Percentiles rank a stretch among this genome's conserved stretches.
phyloP scores from a whole-genome alignment of 2,329 filamentous ascomycete genomes.

The Arthrobotrys sphaeroides region DNA sequence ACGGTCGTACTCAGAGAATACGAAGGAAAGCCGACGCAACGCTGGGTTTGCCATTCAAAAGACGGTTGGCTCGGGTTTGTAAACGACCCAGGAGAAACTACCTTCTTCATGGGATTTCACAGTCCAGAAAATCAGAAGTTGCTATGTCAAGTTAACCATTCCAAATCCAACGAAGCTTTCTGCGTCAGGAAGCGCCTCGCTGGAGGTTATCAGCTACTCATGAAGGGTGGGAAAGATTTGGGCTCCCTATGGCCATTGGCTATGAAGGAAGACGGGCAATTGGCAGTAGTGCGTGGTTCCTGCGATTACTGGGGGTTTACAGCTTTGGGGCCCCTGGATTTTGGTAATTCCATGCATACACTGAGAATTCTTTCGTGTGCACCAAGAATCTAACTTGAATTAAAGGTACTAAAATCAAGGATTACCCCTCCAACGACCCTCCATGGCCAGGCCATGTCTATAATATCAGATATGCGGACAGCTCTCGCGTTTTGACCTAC shows the following conservation, averaged over 20 bases:
- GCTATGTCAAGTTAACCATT: background rate
- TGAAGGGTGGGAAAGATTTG: background rate
- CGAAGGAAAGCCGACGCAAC: background rate
- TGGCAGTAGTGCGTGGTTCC: background rate
- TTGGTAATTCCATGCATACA: too few species aligned
- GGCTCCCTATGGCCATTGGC: background rate
- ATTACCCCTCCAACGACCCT: background rate
- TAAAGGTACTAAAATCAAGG: background rate
- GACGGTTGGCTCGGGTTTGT: constrained; percentile 28
- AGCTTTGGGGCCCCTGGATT: too few species aligned
- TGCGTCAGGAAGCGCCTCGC: constrained; percentile 10
- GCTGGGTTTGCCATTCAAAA: constrained; percentile 1
- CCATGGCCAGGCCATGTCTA: constrained; percentile 9
- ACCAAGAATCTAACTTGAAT: too few species aligned
- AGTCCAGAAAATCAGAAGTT: background rate
- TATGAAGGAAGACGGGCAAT: background rate
- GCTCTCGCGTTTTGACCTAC: background rate
- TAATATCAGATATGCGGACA: background rate
- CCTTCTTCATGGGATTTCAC: constrained; percentile 1
- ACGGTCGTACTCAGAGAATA: background rate
- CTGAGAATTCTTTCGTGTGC: too few species aligned
- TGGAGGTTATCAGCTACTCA: constrained; percentile 11
- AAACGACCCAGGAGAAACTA: constrained; percentile 12
- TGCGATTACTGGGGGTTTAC: constrained; percentile 29
- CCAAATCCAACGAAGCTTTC: background rate